Conservation (phyloP, 78 protist species). For the Bodo saltans region DNA sequence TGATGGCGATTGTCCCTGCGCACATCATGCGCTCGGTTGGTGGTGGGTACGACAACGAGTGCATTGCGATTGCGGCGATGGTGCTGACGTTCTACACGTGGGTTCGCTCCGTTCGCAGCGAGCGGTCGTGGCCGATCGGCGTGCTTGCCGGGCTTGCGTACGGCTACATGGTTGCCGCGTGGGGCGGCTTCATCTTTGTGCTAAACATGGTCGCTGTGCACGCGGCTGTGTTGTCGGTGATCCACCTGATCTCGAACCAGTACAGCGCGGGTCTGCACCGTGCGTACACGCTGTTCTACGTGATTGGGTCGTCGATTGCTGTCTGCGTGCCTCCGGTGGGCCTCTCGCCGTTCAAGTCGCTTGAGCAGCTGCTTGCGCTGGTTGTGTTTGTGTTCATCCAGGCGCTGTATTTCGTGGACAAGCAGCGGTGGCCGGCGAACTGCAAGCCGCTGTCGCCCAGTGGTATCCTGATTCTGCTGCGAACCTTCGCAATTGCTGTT, state of each 20-base stretch:
- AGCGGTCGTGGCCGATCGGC: slow-evolving; percentile 70
- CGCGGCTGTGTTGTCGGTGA: slow-evolving; percentile 58
- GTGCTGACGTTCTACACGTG: slow-evolving; percentile 79
- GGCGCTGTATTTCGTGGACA: not conserved
- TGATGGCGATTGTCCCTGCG: slow-evolving; percentile 73
- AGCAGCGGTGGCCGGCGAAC: not conserved
- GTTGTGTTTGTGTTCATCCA: not conserved
- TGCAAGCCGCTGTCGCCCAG: not conserved
- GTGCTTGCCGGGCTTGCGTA: slow-evolving; percentile 68
- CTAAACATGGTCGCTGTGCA: slow-evolving; percentile 90
- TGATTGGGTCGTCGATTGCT: slow-evolving; percentile 77
- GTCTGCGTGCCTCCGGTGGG: slow-evolving; percentile 88
- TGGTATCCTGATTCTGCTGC: not conserved
- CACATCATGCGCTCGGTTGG: slow-evolving; percentile 96
- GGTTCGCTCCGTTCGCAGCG: slow-evolving; percentile 71
- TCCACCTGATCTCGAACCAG: slow-evolving; percentile 50
- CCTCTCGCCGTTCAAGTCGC: slow-evolving; percentile 35
- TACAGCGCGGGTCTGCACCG: slow-evolving; percentile 59
- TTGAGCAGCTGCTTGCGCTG: not conserved
- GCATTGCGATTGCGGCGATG: slow-evolving; percentile 94
- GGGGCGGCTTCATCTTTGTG: slow-evolving; percentile 99
- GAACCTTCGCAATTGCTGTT: not conserved
- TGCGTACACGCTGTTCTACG: slow-evolving; percentile 85
- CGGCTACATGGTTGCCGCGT: slow-evolving; percentile 88
- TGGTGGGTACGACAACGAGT: slow-evolving; percentile 98